Evolutionary conservation across 2,329 filamentous ascomycete genomes (phyloP).

Genomic region (Hypomyces rosellus): DNA sequence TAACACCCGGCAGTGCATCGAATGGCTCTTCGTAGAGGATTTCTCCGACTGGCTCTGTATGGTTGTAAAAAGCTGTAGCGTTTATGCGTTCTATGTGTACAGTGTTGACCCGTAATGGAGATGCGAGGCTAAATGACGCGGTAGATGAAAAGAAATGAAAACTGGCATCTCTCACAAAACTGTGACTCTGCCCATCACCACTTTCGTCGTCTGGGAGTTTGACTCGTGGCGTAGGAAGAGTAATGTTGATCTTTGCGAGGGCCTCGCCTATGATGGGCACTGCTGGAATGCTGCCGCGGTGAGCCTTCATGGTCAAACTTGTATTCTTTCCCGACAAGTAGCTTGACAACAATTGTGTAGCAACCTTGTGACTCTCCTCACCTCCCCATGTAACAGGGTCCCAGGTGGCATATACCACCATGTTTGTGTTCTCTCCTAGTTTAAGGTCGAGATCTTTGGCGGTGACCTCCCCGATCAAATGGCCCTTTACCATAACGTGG

Average conservation of each 20-base stretch:
- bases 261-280: slow-evolving; percentile 67
- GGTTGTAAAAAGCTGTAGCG: slow-evolving; percentile 80
- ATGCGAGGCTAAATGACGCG: slow-evolving; percentile 75
- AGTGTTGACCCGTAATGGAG: slow-evolving; percentile 66
- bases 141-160: slow-evolving; percentile 84
- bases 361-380: slow-evolving; percentile 52
- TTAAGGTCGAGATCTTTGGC: slow-evolving; percentile 56
- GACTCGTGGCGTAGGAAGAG: slow-evolving; percentile 64
- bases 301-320: slow-evolving; percentile 65
- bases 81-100: slow-evolving; percentile 74
- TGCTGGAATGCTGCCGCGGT: slow-evolving; percentile 65
- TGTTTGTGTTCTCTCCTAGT: slow-evolving; percentile 64
- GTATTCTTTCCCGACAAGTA: slow-evolving; percentile 88
- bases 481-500: slow-evolving; percentile 66
- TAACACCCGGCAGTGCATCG: slow-evolving; percentile 66
- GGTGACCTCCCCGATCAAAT: slow-evolving; percentile 68
- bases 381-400: slow-evolving; percentile 60
- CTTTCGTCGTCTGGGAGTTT: slow-evolving; percentile 45
- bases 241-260: slow-evolving; percentile 64
- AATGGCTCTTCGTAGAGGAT: slow-evolving; percentile 74
- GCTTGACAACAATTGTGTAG: slow-evolving; percentile 69
- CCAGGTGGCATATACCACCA: slow-evolving; percentile 67
- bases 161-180: slow-evolving; percentile 79
- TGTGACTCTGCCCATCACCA: slow-evolving; percentile 34
- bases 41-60: slow-evolving; percentile 67